Percentiles rank a stretch among this genome's conserved stretches.
Evolutionary conservation across 257 asterid genomes (phyloP).

Genomic region (Eucommia ulmoides): DNA sequence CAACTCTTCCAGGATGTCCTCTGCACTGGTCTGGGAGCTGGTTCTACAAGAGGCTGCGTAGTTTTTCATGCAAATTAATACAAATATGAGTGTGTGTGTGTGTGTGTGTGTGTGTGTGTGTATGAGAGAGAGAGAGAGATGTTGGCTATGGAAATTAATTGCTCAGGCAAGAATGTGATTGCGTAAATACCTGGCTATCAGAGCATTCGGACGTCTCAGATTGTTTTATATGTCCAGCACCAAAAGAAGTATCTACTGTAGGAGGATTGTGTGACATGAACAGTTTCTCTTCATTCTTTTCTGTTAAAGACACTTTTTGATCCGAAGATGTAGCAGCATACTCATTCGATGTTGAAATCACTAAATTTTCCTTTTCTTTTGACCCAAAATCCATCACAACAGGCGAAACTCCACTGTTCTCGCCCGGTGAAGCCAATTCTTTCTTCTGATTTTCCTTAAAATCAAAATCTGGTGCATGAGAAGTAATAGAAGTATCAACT

Average conservation of each 20-base stretch:
- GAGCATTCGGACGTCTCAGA: constrained; percentile 22
- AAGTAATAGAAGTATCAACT: constrained; percentile 5
- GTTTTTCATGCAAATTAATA: too few species aligned
- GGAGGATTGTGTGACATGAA: constrained; percentile 9
- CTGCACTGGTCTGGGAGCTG: not conserved
- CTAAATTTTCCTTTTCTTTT: constrained; percentile 8
- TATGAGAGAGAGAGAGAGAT: too few species aligned
- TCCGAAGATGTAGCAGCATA: constrained; percentile 7
- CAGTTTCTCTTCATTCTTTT: constrained; percentile 13
- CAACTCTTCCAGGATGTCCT: not conserved
- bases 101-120: too few species aligned
- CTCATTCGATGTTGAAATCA: constrained; percentile 1
- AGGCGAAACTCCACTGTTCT: constrained; percentile 6
- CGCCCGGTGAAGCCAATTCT: constrained; percentile 2
- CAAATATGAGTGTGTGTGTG: too few species aligned
- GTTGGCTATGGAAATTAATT: too few species aligned
- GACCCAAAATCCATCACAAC: constrained; percentile 5
- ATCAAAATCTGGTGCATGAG: constrained; percentile 1
- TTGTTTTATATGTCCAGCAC: constrained; percentile 13
- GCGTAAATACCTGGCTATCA: constrained; percentile 36
- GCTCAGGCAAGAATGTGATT: too few species aligned
- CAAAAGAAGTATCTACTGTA: constrained; percentile 4
- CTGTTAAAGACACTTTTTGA: constrained; percentile 7
- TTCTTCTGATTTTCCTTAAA: constrained; percentile 8
- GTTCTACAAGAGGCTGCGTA: not conserved